A percentile compares a stretch with the other conserved stretches of the same genome.
Conservation (phyloP, 73 alveolate species). For the Tetrahymena elliotti region DNA sequence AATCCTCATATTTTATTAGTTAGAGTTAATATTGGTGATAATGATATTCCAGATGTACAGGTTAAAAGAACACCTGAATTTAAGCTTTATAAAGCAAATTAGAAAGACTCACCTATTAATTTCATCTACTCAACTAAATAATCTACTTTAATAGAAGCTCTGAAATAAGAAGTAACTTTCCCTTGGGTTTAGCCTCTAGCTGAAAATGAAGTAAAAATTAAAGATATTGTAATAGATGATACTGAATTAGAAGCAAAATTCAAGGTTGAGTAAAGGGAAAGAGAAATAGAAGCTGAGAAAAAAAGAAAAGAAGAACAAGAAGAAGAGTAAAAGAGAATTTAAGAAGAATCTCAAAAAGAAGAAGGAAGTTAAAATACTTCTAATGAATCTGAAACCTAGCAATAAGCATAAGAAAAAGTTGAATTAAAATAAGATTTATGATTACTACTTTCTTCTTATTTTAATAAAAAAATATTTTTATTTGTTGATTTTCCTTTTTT, state of each 20-base stretch:
- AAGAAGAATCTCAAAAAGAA: neutral
- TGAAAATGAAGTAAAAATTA: neutral
- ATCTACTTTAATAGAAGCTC: neutral
- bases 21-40: neutral
- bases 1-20: neutral
- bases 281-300: neutral
- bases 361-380: too few relatives aligned
- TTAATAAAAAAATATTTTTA: too few relatives aligned
- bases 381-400: neutral
- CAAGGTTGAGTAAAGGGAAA: neutral
- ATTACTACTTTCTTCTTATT: too few relatives aligned
- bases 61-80: neutral
- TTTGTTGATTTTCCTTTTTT: too few relatives aligned
- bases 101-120: neutral
- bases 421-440: neutral
- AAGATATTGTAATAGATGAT: neutral
- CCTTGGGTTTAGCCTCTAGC: neutral
- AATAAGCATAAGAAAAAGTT: too few relatives aligned
- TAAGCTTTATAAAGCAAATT: neutral
- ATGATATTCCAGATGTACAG: neutral
- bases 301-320: neutral
- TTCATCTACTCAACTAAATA: neutral
- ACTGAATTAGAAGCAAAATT: neutral
- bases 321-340: neutral
- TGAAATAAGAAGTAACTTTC: neutral